Evolutionary conservation across 345 rosid genomes (phyloP).

Genomic region (Barbarea vulgaris): DNA sequence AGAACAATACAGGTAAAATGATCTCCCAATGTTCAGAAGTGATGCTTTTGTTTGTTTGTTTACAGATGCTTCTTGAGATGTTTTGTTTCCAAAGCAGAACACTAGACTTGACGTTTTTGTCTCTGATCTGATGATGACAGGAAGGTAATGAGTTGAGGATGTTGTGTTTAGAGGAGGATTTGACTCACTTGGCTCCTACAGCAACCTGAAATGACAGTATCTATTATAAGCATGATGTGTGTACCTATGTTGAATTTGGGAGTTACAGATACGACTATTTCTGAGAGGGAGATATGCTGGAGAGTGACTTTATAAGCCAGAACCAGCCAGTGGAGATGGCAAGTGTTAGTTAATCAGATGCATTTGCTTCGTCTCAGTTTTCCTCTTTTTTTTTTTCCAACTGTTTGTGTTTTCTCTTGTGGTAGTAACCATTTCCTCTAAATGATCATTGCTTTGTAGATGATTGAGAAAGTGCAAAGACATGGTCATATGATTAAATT

Average conservation of each 20-base stretch:
- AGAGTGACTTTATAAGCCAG: conserved; percentile 24
- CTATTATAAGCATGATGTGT: conserved; percentile 24
- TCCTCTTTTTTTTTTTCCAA: not conserved
- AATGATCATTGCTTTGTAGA: conserved; percentile 15
- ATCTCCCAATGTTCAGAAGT: not conserved
- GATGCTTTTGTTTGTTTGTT: conserved; percentile 24
- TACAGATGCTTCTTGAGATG: conserved; percentile 6
- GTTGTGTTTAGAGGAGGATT: conserved; percentile 29
- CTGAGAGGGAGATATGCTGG: conserved; percentile 29
- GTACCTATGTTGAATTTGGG: conserved; percentile 35
- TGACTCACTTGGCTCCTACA: conserved; percentile 25
- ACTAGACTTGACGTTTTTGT: conserved; percentile 19
- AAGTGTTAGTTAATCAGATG: conserved; percentile 26
- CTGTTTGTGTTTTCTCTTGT: conserved; percentile 14
- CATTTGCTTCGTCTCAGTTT: conserved; percentile 33
- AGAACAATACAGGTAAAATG: conserved; percentile 35
- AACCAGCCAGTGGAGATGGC: conserved; percentile 34
- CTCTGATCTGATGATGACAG: conserved; percentile 32
- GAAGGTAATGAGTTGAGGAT: conserved; percentile 18
- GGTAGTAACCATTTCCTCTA: not conserved
- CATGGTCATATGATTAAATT: conserved; percentile 23
- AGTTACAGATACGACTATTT: conserved; percentile 30
- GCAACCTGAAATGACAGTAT: conserved; percentile 27
- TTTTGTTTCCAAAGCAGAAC: conserved; percentile 8
- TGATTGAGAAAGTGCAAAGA: conserved; percentile 29